Conservation (phyloP, 1,284 basidiomycete species). For the Testicularia cyperi region DNA sequence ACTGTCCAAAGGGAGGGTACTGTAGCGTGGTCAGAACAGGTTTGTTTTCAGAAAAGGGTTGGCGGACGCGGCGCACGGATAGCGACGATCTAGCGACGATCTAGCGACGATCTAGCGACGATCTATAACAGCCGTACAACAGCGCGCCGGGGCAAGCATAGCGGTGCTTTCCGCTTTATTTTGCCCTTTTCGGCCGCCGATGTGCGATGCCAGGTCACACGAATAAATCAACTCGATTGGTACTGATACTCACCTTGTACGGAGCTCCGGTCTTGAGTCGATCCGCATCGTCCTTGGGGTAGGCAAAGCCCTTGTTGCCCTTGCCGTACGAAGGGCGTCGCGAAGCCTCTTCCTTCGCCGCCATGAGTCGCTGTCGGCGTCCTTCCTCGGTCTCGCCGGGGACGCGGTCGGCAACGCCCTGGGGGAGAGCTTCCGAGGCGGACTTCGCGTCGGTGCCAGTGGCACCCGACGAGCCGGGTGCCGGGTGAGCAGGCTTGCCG, state of each 20-base stretch:
- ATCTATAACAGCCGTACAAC: too few species aligned
- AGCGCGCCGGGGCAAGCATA: too few species aligned
- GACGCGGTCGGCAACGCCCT: conserved; percentile 40
- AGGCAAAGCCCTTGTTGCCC: conserved; percentile 45
- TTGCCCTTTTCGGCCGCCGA: too few species aligned
- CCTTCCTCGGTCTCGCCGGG: conserved; percentile 53
- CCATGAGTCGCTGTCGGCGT: conserved; percentile 43
- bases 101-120: too few species aligned
- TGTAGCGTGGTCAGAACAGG: conserved; percentile 40
- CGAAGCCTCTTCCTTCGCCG: conserved; percentile 43
- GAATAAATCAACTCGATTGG: neutral
- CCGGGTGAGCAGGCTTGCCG: conserved; percentile 45
- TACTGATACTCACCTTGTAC: conserved; percentile 48
- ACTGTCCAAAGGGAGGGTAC: conserved; percentile 52
- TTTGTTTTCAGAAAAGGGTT: too few species aligned
- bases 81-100: too few species aligned
- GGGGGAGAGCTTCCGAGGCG: conserved; percentile 19
- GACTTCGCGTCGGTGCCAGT: conserved; percentile 4
- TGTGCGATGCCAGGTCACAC: neutral
- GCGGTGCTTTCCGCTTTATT: too few species aligned
- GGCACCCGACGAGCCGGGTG: conserved; percentile 8
- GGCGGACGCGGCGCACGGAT: too few species aligned
- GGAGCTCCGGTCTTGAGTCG: conserved; percentile 48
- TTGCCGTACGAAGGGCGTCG: conserved; percentile 45
- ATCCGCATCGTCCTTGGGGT: conserved; percentile 51